Conservation (phyloP, 345 rosid genomes). For the Diplotaxis tenuifolia region DNA sequence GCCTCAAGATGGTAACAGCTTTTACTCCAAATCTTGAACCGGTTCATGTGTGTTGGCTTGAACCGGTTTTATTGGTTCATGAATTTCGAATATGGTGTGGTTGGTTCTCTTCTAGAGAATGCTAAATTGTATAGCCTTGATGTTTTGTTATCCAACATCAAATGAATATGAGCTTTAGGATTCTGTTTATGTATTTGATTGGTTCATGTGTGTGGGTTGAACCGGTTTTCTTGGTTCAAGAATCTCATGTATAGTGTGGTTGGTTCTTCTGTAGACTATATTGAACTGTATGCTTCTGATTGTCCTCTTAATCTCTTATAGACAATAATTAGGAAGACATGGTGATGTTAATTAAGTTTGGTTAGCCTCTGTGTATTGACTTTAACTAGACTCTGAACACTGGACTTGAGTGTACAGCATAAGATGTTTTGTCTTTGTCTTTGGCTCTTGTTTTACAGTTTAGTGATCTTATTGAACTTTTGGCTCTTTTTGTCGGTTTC, state of each 20-base stretch:
- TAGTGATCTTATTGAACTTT: not conserved
- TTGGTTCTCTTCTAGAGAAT: not conserved
- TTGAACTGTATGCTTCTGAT: not conserved
- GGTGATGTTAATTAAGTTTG: not conserved
- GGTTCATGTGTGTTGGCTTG: not conserved
- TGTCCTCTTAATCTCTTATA: not conserved
- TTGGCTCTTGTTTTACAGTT: not conserved
- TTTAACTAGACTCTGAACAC: not conserved
- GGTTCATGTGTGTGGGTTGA: not conserved
- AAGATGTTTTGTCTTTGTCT: not conserved
- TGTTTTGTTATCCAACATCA: not conserved
- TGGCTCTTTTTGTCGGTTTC: conserved; percentile 38
- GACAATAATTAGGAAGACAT: not conserved
- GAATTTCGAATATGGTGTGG: not conserved
- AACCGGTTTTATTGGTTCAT: not conserved
- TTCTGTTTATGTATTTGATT: not conserved
- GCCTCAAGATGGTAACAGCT: conserved; percentile 77
- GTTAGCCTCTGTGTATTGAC: not conserved
- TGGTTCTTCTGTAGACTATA: not conserved
- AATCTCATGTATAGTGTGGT: not conserved
- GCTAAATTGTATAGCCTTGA: not conserved
- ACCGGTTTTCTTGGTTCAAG: not conserved
- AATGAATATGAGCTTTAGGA: not conserved
- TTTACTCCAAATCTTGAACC: conserved; percentile 1
- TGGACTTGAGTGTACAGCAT: not conserved